Evolutionary conservation across 2,329 filamentous ascomycete genomes (phyloP).

Genomic region (Beauveria caledonica): DNA sequence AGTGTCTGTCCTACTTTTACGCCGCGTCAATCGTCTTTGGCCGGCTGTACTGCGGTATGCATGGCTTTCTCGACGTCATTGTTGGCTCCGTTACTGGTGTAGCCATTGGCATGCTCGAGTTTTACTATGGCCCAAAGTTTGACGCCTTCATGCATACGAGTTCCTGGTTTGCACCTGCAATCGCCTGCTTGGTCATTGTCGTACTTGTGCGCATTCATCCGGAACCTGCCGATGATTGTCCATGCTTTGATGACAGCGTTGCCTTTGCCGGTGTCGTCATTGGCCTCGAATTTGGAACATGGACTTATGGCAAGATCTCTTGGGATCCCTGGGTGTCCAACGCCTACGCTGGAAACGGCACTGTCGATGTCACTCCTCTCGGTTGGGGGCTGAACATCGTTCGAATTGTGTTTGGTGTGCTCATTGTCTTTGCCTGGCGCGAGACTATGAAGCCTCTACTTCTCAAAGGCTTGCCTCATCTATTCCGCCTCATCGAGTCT

Average conservation of each 20-base stretch:
- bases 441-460: slow-evolving; percentile 80
- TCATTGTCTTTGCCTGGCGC: slow-evolving; percentile 82
- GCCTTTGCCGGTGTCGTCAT: slow-evolving; percentile 87
- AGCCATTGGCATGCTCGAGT: slow-evolving; percentile 50
- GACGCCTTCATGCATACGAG: slow-evolving; percentile 64
- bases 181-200: slow-evolving; percentile 59
- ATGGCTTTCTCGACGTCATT: slow-evolving; percentile 88
- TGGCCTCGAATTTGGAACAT: slow-evolving; percentile 72
- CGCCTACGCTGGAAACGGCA: slow-evolving; percentile 38
- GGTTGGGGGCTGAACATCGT: slow-evolving; percentile 55
- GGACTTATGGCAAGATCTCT: slow-evolving; percentile 62
- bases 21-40: slow-evolving; percentile 83
- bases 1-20: slow-evolving; percentile 71
- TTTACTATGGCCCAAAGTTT: slow-evolving; percentile 51
- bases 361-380: slow-evolving; percentile 58
- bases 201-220: slow-evolving; percentile 82
- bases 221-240: slow-evolving; percentile 92
- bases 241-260: slow-evolving; percentile 93
- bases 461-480: slow-evolving; percentile 67
- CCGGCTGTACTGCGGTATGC: slow-evolving; percentile 95
- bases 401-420: slow-evolving; percentile 70
- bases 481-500: slow-evolving; percentile 80
- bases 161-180: slow-evolving; percentile 53
- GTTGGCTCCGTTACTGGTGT: slow-evolving; percentile 72
- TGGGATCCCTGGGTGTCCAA: slow-evolving; percentile 35